Evolutionary conservation across 768 basidiomycete genomes (phyloP).

Genomic region (Boletellus emodensis): DNA sequence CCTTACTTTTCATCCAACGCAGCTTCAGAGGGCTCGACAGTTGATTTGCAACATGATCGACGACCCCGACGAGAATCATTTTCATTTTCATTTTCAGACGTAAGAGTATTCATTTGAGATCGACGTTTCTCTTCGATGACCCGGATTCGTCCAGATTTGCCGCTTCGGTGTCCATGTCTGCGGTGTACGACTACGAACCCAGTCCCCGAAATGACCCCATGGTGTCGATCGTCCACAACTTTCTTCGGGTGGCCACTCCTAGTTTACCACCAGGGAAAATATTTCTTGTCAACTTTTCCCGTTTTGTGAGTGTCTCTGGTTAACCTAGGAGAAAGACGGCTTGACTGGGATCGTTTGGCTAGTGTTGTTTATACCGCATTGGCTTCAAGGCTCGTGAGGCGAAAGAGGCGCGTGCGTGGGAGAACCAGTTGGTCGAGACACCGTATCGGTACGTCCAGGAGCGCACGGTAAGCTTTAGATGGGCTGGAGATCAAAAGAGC

Average conservation of each 20-base stretch:
- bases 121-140: neutral
- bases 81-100: constrained; percentile 1
- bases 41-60: neutral
- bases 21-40: neutral
- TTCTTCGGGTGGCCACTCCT: neutral
- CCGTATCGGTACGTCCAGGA: constrained; percentile 27
- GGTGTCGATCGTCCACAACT: constrained; percentile 3
- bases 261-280: neutral
- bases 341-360: neutral
- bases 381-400: constrained; percentile 39
- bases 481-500: too few relatives aligned
- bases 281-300: neutral
- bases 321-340: neutral
- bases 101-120: neutral
- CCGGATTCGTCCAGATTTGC: constrained; percentile 19
- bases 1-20: neutral
- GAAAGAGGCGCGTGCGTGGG: neutral
- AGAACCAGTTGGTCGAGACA: constrained; percentile 4
- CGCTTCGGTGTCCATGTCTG: constrained; percentile 25
- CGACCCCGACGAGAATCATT: neutral
- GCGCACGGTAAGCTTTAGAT: constrained; percentile 21
- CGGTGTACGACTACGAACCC: constrained; percentile 15
- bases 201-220: constrained; percentile 4
- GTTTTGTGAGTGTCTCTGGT: too few relatives aligned
- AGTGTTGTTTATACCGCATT: constrained; percentile 23